These are phyloP conservation scores for Fusarium tupiense DNA, from an alignment of 2,329 filamentous ascomycete species.

Conservation along the genomic window DNA sequence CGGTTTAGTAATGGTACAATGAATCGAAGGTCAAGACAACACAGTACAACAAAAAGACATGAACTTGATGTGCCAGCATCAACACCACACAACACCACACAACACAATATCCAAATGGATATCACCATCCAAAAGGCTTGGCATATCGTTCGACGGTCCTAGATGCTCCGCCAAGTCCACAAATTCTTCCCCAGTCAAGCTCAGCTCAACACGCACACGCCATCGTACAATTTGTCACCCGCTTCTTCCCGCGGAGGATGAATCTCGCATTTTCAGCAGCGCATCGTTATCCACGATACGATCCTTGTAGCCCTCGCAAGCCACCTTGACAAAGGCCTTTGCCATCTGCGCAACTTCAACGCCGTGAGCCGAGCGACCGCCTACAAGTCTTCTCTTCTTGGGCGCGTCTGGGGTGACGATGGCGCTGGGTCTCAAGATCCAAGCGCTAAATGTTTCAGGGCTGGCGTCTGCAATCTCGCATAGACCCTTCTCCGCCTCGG, in stretches of 20 bases:
- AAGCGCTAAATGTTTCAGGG: conserved; percentile 48
- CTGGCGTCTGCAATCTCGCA: conserved; percentile 50
- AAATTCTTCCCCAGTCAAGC: conserved; percentile 18
- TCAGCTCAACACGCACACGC: neutral
- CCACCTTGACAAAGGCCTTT: conserved; percentile 49
- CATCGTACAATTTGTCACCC: neutral
- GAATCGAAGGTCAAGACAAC: conserved; percentile 2
- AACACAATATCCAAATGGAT: neutral
- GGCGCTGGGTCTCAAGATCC: conserved; percentile 49
- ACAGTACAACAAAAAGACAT: neutral
- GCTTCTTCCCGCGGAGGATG: neutral
- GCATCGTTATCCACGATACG: conserved; percentile 49
- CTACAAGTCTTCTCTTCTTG: conserved; percentile 43
- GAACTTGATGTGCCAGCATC: too few relatives aligned
- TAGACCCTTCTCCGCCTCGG: conserved; percentile 53
- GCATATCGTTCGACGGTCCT: conserved; percentile 5
- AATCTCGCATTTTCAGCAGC: conserved; percentile 43
- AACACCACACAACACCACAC: neutral
- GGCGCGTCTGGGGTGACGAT: conserved; percentile 44
- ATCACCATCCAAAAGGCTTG: neutral
- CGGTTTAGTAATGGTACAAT: conserved; percentile 18
- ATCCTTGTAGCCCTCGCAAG: conserved; percentile 49
- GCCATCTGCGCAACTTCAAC: conserved; percentile 51
- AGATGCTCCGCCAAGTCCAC: conserved; percentile 28
- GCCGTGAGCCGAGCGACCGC: conserved; percentile 43